A percentile compares a stretch with the other conserved stretches of the same genome.
Evolutionary conservation across 2,329 filamentous ascomycete genomes (phyloP).

Genomic region (Teratosphaeria epicoccoides): DNA sequence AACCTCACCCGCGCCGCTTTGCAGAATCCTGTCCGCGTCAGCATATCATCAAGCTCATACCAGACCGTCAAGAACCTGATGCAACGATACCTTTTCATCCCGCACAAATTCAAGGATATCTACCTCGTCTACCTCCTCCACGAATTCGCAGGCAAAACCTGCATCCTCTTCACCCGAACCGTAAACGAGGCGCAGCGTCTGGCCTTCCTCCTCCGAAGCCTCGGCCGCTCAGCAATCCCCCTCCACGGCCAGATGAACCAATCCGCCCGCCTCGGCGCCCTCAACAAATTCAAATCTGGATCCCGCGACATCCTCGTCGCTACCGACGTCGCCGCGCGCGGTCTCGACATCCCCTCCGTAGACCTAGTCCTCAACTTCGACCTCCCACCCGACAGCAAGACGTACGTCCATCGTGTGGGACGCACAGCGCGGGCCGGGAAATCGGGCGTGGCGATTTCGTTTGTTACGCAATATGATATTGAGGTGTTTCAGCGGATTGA

Average conservation of each 20-base stretch:
- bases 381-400: constrained; percentile 74
- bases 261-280: constrained; percentile 70
- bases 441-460: constrained; percentile 65
- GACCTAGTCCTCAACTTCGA: constrained; percentile 82
- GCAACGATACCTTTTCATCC: constrained; percentile 78
- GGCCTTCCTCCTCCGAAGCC: constrained; percentile 67
- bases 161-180: constrained; percentile 85
- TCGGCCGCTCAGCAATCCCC: constrained; percentile 85
- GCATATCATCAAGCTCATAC: constrained; percentile 72
- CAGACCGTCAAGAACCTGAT: constrained; percentile 84
- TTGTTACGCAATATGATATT: constrained; percentile 81
- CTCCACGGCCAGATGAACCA: constrained; percentile 89
- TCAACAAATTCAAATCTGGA: constrained; percentile 79
- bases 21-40: constrained; percentile 71
- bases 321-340: constrained; percentile 86
- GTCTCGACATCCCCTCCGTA: constrained; percentile 86
- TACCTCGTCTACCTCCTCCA: constrained; percentile 81
- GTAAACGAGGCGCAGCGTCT: constrained; percentile 83
- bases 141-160: constrained; percentile 74
- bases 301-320: constrained; percentile 80
- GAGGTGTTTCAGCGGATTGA: constrained; percentile 76
- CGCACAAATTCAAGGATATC: constrained; percentile 77
- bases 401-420: constrained; percentile 81
- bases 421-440: constrained; percentile 81
- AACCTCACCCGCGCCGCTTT: constrained; percentile 82